These are phyloP conservation scores for Apiotrichum mycotoxinovorans DNA, from an alignment of 1,284 basidiomycete genomes.

Conservation along the genomic window DNA sequence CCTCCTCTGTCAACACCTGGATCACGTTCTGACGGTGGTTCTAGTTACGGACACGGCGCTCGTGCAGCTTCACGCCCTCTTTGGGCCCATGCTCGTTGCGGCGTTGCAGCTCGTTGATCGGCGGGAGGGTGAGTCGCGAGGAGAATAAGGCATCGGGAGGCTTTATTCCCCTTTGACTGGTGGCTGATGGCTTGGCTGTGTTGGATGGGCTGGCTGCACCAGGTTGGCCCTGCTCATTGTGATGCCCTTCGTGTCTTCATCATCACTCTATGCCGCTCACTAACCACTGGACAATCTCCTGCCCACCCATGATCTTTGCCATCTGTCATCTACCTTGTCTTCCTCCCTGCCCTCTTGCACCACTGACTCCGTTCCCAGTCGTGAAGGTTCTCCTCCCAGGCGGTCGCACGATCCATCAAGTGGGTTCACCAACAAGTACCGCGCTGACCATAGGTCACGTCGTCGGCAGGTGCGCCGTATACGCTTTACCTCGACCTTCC, in stretches of 20 bases:
- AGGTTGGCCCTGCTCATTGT: too few species aligned
- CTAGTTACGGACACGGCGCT: conserved; percentile 24
- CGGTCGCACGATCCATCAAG: conserved; percentile 31
- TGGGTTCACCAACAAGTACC: conserved; percentile 7
- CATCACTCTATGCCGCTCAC: too few species aligned
- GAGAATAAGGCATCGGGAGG: neutral
- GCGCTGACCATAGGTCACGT: conserved; percentile 27
- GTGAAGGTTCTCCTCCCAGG: conserved; percentile 28
- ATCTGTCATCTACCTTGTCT: too few species aligned
- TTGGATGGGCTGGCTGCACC: too few species aligned
- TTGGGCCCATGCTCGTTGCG: conserved; percentile 41
- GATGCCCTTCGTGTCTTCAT: too few species aligned
- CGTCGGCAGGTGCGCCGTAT: conserved; percentile 38
- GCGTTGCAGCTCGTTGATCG: conserved; percentile 43
- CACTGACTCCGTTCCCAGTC: conserved; percentile 16
- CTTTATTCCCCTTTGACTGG: neutral
- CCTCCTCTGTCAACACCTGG: too few species aligned
- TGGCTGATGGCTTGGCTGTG: too few species aligned
- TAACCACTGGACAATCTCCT: too few species aligned
- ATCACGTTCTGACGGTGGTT: too few species aligned
- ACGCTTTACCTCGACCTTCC: conserved; percentile 34
- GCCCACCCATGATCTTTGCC: too few species aligned
- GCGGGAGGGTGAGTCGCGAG: conserved; percentile 33
- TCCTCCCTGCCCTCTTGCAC: too few species aligned
- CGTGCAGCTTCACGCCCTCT: conserved; percentile 37